Percentiles rank a stretch among this genome's conserved stretches.
Evolutionary conservation across 2,329 filamentous ascomycete species (phyloP).

Genomic region (Penicillium capsulatum): DNA sequence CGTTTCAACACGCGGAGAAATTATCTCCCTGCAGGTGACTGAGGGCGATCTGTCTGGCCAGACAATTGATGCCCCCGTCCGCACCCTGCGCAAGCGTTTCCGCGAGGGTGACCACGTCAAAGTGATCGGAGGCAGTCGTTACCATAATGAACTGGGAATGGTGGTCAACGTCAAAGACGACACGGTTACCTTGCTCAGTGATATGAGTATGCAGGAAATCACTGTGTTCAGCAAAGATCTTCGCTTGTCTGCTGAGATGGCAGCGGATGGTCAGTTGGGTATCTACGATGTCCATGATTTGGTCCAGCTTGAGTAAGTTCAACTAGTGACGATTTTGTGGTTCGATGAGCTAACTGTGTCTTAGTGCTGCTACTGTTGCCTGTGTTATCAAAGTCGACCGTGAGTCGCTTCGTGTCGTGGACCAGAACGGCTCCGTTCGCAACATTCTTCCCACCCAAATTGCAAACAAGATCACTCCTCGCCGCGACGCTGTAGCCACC

Average conservation of each 20-base stretch:
- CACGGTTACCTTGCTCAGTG: slow-evolving; percentile 84
- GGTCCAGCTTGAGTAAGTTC: slow-evolving; percentile 75
- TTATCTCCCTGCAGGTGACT: slow-evolving; percentile 80
- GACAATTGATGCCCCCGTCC: slow-evolving; percentile 85
- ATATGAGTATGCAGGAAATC: slow-evolving; percentile 88
- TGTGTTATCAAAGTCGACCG: slow-evolving; percentile 94
- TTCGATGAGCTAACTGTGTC: slow-evolving; percentile 25
- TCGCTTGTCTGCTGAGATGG: slow-evolving; percentile 86
- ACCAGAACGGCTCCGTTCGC: slow-evolving; percentile 80
- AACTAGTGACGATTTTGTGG: not conserved
- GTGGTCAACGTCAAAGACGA: slow-evolving; percentile 92
- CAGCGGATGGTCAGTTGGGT: slow-evolving; percentile 73
- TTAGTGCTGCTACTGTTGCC: slow-evolving; percentile 75
- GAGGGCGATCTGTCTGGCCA: slow-evolving; percentile 79
- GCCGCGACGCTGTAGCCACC: slow-evolving; percentile 81
- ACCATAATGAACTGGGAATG: slow-evolving; percentile 92
- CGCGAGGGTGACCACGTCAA: slow-evolving; percentile 94
- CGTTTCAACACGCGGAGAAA: slow-evolving; percentile 81
- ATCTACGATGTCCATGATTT: slow-evolving; percentile 91
- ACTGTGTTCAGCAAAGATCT: slow-evolving; percentile 98
- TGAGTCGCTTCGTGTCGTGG: slow-evolving; percentile 82
- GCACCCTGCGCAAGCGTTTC: slow-evolving; percentile 89
- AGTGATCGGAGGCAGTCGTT: slow-evolving; percentile 92
- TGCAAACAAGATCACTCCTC: slow-evolving; percentile 77
- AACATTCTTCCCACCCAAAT: slow-evolving; percentile 88